Evolutionary conservation across 2,329 filamentous ascomycete genomes (phyloP).

Genomic region (Fusarium sp.): DNA sequence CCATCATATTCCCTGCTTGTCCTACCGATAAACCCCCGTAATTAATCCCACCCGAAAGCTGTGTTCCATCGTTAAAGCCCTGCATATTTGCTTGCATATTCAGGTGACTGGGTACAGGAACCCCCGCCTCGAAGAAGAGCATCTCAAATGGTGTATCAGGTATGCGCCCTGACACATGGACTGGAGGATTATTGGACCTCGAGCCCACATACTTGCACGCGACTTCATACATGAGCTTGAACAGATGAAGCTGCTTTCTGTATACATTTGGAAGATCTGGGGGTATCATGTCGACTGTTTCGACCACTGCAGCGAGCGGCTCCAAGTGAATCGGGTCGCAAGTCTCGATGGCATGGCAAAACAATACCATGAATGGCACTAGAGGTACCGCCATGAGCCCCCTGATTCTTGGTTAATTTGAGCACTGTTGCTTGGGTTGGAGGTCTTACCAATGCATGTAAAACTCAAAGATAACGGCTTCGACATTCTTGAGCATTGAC

Average conservation of each 20-base stretch:
- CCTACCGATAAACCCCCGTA: not conserved
- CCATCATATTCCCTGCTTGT: not conserved
- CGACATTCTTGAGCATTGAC: not conserved
- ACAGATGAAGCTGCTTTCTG: not conserved
- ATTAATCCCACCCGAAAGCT: not conserved
- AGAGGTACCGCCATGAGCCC: not conserved
- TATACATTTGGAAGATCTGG: not conserved
- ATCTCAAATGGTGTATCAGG: constrained; percentile 12
- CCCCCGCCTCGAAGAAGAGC: not conserved
- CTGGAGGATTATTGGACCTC: not conserved
- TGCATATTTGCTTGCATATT: not conserved
- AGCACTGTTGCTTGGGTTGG: fast-evolving
- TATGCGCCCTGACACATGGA: not conserved
- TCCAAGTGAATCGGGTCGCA: not conserved
- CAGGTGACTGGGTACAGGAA: not conserved
- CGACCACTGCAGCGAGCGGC: not conserved
- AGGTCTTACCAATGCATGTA: not conserved
- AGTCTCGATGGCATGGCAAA: constrained; percentile 13
- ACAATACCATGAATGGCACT: constrained; percentile 2
- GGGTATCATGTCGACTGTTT: not conserved
- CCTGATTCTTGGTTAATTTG: not conserved
- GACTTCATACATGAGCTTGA: constrained; percentile 9
- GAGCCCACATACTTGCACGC: not conserved
- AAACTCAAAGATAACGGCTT: not conserved
- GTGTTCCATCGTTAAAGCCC: fast-evolving